Conservation (phyloP, 2,329 filamentous ascomycete species). For the Xylariaceae sp. region DNA sequence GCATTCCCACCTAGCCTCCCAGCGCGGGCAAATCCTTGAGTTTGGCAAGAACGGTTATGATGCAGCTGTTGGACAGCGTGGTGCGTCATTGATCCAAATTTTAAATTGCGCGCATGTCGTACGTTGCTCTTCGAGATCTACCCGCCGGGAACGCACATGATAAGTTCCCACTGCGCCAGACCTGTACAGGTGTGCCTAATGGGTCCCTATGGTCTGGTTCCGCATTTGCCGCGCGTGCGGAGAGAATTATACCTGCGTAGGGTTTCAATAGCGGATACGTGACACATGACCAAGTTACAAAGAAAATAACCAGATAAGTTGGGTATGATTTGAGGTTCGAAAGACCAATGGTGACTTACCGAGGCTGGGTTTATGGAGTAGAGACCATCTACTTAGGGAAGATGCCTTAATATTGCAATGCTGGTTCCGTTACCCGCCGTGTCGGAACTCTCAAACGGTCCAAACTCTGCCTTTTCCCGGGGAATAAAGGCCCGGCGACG, state of each 20-base stretch:
- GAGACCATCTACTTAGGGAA: constrained; percentile 1
- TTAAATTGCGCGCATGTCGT: not conserved
- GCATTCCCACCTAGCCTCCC: not conserved
- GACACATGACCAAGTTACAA: not conserved
- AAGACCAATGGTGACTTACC: not conserved
- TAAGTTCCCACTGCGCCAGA: constrained; percentile 1
- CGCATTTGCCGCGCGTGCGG: not conserved
- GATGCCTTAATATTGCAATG: not conserved
- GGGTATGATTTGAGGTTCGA: not conserved
- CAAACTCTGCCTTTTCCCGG: constrained; percentile 30
- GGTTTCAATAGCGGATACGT: not conserved
- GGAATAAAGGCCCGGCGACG: constrained; percentile 29
- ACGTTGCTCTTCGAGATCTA: constrained; percentile 7
- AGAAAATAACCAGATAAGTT: constrained; percentile 1
- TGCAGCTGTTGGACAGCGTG: not conserved
- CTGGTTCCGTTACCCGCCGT: constrained; percentile 10
- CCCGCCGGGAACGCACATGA: constrained; percentile 3
- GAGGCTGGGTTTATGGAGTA: constrained; percentile 2
- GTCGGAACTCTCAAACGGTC: constrained; percentile 25
- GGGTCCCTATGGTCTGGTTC: constrained; percentile 2
- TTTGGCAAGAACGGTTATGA: not conserved
- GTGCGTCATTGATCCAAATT: constrained; percentile 2
- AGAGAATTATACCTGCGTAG: not conserved
- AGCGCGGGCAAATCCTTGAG: not conserved
- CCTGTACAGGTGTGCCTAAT: constrained; percentile 3